Evolutionary conservation across 805 yeast species (phyloP).

Genomic region (Barnettozyma sucrosica): DNA sequence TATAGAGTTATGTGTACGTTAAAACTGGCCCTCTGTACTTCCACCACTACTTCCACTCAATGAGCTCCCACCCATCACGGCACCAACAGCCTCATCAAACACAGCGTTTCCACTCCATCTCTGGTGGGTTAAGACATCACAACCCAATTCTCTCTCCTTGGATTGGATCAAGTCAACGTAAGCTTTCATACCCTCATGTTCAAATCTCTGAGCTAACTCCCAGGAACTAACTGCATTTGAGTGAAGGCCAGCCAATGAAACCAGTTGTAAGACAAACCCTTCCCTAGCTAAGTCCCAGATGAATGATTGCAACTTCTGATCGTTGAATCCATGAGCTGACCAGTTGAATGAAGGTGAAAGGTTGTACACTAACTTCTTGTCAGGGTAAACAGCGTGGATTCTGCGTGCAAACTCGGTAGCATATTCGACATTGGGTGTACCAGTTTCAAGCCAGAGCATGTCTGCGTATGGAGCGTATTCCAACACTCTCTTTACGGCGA

Average conservation of each 20-base stretch:
- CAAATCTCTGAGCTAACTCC: conserved; percentile 68
- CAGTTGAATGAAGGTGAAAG: conserved; percentile 97
- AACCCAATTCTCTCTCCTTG: conserved; percentile 81
- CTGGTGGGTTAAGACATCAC: conserved; percentile 96
- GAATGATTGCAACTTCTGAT: conserved; percentile 73
- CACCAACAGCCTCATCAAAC: conserved; percentile 3
- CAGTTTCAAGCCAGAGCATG: conserved; percentile 97
- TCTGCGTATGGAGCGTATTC: conserved; percentile 94
- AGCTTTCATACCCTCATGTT: conserved; percentile 88
- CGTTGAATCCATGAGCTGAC: conserved; percentile 88
- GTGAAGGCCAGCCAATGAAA: conserved; percentile 94
- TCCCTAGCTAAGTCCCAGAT: conserved; percentile 78
- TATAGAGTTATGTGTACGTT: background rate
- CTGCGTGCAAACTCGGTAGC: conserved; percentile 95
- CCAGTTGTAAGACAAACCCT: conserved; percentile 97
- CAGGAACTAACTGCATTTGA: conserved; percentile 91
- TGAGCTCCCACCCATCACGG: conserved; percentile 2
- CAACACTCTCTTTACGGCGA: conserved; percentile 92
- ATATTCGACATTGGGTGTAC: conserved; percentile 87
- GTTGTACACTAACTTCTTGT: conserved; percentile 95
- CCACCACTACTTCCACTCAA: conserved; percentile 4
- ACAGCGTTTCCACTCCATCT: conserved; percentile 78
- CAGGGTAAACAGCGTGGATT: conserved; percentile 72
- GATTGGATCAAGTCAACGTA: conserved; percentile 85
- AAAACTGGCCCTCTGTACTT: conserved; percentile 1